Evolutionary conservation across 2,329 filamentous ascomycete genomes (phyloP), one percentile per base, ranked within the genome.

Genomic region (Colletotrichum musae): DNA sequence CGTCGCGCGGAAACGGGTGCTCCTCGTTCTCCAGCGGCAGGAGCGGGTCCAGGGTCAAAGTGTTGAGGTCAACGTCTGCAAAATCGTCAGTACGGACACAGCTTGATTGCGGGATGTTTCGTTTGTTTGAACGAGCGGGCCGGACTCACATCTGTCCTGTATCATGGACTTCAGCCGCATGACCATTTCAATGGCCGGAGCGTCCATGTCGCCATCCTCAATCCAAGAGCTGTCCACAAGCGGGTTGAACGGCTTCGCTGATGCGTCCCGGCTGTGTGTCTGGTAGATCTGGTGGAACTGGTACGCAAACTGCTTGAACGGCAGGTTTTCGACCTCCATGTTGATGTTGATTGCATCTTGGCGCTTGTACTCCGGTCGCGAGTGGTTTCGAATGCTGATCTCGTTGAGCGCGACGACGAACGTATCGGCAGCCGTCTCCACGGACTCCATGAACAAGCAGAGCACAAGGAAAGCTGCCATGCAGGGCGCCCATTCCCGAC

Each of bases 201-300:
- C 74, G 71, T 88, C 86, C 58, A 88, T 76, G 68, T 87, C 85
- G 4, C 75, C 81, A 45, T 81, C 77, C 67, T 82, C 78, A 21
- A 80, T 75, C 58, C 81, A 80, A 48, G 76, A 75, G 53, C 80
- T 76, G 72, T 88, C 86, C 7, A 85, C 72, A n/a, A 89, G 75
- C 18, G 87, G 87, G 72, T 89, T 89, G 74, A 88, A 89, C 57
- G 86, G 80, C 76, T 80, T 85, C 7, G 81, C 76, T 51, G 82
- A 82, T 4, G 80, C 80, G 70, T 88, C 85, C 72, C 80, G 81
- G 63, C 80, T 82, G 74, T 88, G 86, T 21, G 87, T 89, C 79
- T 88, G 86, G 73, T 88, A 89, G 64, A 88, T 82, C 74, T 88
- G 83, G 76, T 89, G 87, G 75, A 89, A 89, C 77, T 88, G 87